Percentiles rank a stretch among this genome's conserved stretches.
phyloP scores from a whole-genome alignment of 2,329 filamentous ascomycete genomes.

The Aureobasidium pullulans region DNA sequence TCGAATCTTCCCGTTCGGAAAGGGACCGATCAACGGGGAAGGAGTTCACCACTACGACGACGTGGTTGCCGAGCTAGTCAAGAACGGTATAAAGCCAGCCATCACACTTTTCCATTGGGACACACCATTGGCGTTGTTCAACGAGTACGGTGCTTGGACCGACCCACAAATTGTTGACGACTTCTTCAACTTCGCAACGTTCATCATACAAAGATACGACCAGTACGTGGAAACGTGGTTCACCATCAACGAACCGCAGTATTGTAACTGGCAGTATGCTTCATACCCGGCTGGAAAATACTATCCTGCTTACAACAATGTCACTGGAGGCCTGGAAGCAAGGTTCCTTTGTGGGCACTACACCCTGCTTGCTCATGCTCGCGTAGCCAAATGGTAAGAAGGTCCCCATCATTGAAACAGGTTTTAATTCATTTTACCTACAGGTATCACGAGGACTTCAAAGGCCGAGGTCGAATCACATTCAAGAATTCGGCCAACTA shows the following conservation, averaged over 20 bases:
- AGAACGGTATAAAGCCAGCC: conserved; percentile 32
- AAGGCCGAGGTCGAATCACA: conserved; percentile 29
- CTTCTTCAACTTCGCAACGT: conserved; percentile 34
- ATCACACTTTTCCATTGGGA: conserved; percentile 44
- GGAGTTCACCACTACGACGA: conserved; percentile 44
- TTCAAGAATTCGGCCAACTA: conserved; percentile 36
- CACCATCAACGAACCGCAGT: conserved; percentile 35
- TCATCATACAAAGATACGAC: conserved; percentile 33
- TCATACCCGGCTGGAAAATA: conserved; percentile 25
- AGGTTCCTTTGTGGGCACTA: conserved; percentile 30
- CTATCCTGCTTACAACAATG: conserved; percentile 33
- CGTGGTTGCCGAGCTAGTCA: conserved; percentile 31
- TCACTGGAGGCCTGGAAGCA: conserved; percentile 19
- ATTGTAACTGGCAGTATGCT: conserved; percentile 17
- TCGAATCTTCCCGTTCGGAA: conserved; percentile 44
- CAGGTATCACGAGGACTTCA: conserved; percentile 27
- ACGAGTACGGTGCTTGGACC: conserved; percentile 35
- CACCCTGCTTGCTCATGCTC: conserved; percentile 30
- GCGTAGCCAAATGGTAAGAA: conserved; percentile 34
- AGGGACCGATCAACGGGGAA: conserved; percentile 39
- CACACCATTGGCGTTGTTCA: conserved; percentile 25
- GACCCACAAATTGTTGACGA: conserved; percentile 32
- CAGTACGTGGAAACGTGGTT: conserved; percentile 34
- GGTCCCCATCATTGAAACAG: conserved; percentile 16
- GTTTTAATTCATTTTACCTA: conserved; percentile 22